Conservation (phyloP, 257 asterid genomes). For the Nyctanthes arbortristis region DNA sequence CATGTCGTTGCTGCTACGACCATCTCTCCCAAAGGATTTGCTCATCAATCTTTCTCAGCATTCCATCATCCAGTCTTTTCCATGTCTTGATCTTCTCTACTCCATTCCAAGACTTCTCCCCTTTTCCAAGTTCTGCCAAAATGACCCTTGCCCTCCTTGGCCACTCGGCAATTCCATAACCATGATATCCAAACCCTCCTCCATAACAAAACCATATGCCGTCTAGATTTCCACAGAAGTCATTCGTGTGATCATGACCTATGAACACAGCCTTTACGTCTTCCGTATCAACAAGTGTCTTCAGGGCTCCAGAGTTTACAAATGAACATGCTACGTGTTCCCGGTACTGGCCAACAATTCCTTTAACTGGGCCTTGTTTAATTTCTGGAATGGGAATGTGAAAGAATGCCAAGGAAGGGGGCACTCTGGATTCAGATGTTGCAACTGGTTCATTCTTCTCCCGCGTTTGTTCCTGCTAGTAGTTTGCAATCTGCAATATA, state of each 20-base stretch:
- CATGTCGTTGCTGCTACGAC: too few species aligned
- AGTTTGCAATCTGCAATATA: slow-evolving; percentile 47
- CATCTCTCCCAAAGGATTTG: slow-evolving; percentile 72
- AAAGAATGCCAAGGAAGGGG: slow-evolving; percentile 81
- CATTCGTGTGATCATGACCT: slow-evolving; percentile 94
- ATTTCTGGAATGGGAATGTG: slow-evolving; percentile 97
- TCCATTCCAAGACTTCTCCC: slow-evolving; percentile 55
- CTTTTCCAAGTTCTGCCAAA: slow-evolving; percentile 68
- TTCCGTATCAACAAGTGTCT: slow-evolving; percentile 60
- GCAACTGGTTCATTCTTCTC: slow-evolving; percentile 19
- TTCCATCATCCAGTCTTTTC: slow-evolving; percentile 73
- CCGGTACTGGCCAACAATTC: slow-evolving; percentile 52
- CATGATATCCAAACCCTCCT: slow-evolving; percentile 94
- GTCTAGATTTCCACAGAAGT: slow-evolving; percentile 71
- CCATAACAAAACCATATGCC: slow-evolving; percentile 95
- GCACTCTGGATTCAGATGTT: slow-evolving; percentile 1
- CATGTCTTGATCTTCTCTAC: slow-evolving; percentile 75
- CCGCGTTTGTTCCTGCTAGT: slow-evolving; percentile 58
- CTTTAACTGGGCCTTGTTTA: slow-evolving; percentile 62
- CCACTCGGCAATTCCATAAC: slow-evolving; percentile 80
- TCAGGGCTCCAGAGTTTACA: slow-evolving; percentile 67
- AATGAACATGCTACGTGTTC: slow-evolving; percentile 74
- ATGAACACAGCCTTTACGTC: slow-evolving; percentile 85
- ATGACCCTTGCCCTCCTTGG: slow-evolving; percentile 73
- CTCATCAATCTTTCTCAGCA: slow-evolving; percentile 66